Evolutionary conservation across 305 asterid species (phyloP), one percentile per base, ranked within the genome.

Genomic region (Euphrasia arctica): DNA sequence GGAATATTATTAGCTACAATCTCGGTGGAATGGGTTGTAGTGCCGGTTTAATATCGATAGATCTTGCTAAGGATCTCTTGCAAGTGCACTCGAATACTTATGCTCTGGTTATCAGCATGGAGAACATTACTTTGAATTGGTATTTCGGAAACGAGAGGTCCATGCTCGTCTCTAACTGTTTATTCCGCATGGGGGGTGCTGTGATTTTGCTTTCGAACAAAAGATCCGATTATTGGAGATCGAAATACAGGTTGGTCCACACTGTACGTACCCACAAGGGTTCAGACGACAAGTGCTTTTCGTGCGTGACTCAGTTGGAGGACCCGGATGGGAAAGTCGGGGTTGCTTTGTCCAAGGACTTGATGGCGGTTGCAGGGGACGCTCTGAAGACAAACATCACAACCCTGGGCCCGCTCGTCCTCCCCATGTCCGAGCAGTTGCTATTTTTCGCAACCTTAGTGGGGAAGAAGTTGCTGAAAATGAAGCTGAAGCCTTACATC

Each of bases 11-110:
- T 12, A 85, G 95, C 60, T 82, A 80, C 58, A 88, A 88, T 65
- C 81, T 88, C 0, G 94, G 94, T 2, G 96, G 96, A 31, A 88
- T 88, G 96, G 96, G 96, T n/a, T 88, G 96, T 31, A 88, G 96
- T 48, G 96, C 94, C 14, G 90, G 96, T 56, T 78, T 89, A 15
- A 89, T 86, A 60, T 82, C 95, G 4, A 84, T 84, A 0, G 95
- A 89, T 82, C 88, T 86, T 62, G 92, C 96, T 9, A 84, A 84
- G 63, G 91, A 89, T 77, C 88, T 89, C 45, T 76, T 89, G 11
- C 95, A 86, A 74, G 96, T 84, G 39, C 87, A 86, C 62, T 85
- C 92, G 14, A 82, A 84, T 64, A 82, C 95, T 15, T 82, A 76
- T 56, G 96, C 90, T 62, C 9, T 52, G 58, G 60, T 55, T 10